These are phyloP conservation scores for Corylus americana DNA, from an alignment of 306 rosid species.

Conservation along the genomic window DNA sequence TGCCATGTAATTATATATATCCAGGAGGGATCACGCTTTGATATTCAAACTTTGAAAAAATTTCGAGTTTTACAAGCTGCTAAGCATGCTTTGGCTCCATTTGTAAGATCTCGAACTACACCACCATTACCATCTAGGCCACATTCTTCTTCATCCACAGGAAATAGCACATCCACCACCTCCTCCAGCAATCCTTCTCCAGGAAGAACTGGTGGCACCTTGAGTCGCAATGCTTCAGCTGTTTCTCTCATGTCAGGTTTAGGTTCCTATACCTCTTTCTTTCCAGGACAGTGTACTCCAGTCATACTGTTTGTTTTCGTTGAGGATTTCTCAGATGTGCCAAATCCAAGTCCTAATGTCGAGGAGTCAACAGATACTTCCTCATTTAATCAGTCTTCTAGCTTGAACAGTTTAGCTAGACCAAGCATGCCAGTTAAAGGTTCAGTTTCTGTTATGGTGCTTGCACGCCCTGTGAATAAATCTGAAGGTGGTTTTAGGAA, in stretches of 20 bases:
- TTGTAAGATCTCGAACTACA: conserved; percentile 50
- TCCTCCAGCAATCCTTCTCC: conserved; percentile 62
- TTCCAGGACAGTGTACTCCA: conserved; percentile 94
- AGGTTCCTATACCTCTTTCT: conserved; percentile 86
- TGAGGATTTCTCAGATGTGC: conserved; percentile 67
- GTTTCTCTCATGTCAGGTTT: conserved; percentile 84
- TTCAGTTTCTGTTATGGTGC: conserved; percentile 84
- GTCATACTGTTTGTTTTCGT: conserved; percentile 76
- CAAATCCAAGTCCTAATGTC: conserved; percentile 46
- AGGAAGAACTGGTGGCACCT: conserved; percentile 59
- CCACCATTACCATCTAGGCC: conserved; percentile 51
- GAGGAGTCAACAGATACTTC: conserved; percentile 62
- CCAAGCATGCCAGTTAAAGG: conserved; percentile 65
- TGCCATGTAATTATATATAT: conserved; percentile 79
- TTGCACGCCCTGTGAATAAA: conserved; percentile 78
- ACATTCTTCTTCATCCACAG: conserved; percentile 47
- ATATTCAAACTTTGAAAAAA: conserved; percentile 61
- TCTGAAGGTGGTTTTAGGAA: conserved; percentile 81
- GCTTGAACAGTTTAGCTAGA: conserved; percentile 49
- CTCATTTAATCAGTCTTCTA: conserved; percentile 53
- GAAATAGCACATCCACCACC: conserved; percentile 37
- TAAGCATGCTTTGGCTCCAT: conserved; percentile 80
- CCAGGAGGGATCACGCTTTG: conserved; percentile 80
- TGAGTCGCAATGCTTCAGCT: conserved; percentile 61
- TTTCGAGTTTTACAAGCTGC: conserved; percentile 84